A percentile compares a stretch with the other conserved stretches of the same genome.
Conservation (phyloP, 225 moss, liverwort and hornwort genomes). For the Climacium dendroides region DNA sequence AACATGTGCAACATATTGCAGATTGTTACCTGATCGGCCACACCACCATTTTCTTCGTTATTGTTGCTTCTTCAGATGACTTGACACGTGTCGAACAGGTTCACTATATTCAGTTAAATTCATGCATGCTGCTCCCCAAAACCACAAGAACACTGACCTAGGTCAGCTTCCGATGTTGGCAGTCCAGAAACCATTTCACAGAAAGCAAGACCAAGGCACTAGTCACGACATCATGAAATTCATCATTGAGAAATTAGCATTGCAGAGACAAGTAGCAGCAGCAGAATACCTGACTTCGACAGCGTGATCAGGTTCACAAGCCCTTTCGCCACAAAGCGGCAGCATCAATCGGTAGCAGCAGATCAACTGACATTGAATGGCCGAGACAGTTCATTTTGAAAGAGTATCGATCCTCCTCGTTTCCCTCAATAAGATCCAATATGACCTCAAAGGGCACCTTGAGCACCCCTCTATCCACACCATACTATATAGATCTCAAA, state of each 20-base stretch:
- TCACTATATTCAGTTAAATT: background rate
- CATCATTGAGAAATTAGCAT: background rate
- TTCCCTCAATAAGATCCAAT: background rate
- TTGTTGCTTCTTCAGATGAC: background rate
- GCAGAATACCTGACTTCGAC: background rate
- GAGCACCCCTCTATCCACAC: background rate
- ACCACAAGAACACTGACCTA: background rate
- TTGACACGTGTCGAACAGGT: background rate
- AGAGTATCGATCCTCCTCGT: background rate
- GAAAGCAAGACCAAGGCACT: background rate
- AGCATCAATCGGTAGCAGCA: background rate
- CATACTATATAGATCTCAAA: background rate
- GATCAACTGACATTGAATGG: background rate
- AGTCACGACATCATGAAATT: background rate
- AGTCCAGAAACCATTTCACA: background rate
- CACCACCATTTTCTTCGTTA: background rate
- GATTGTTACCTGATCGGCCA: conserved; percentile 1
- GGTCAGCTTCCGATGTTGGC: background rate
- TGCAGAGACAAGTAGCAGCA: background rate
- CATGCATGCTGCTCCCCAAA: background rate
- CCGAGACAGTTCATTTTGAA: background rate
- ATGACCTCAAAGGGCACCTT: background rate
- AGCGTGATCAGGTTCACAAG: background rate
- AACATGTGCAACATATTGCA: background rate
- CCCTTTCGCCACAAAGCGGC: background rate